Percentiles rank a stretch among this genome's conserved stretches.
Evolutionary conservation across 106 monocot species (phyloP).

Genomic region (Allium cepa): DNA sequence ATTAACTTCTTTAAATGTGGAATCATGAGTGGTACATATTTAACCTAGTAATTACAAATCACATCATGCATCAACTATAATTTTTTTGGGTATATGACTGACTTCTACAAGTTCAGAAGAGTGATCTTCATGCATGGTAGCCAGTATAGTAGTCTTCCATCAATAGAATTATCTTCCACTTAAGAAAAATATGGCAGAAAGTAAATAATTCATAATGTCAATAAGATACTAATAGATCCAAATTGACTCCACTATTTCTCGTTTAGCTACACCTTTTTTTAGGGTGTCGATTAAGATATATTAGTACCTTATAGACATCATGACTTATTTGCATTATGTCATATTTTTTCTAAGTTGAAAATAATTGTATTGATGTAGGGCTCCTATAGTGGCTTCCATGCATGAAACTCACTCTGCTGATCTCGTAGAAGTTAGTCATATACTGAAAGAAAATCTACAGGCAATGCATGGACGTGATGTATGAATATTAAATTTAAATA

Average conservation of each 20-base stretch:
- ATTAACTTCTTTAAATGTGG: not conserved
- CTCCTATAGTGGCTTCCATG: conserved; percentile 71
- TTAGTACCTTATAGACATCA: not conserved
- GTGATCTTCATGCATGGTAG: conserved; percentile 79
- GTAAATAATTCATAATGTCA: not conserved
- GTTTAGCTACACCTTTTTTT: no score
- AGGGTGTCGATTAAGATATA: conserved; percentile 18
- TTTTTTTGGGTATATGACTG: conserved; percentile 45
- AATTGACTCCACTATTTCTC: conserved; percentile 17
- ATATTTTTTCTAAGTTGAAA: not conserved
- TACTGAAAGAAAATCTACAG: conserved; percentile 47
- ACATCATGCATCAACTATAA: conserved; percentile 30
- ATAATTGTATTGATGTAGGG: conserved; percentile 25
- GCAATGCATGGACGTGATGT: conserved; percentile 13
- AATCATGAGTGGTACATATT: no score
- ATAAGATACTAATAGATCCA: not conserved
- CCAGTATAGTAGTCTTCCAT: conserved; percentile 64
- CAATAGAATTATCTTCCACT: not conserved
- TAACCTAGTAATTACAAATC: not conserved
- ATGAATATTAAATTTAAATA: no score
- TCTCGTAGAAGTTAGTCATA: conserved; percentile 58
- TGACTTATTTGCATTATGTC: not conserved
- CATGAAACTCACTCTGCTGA: conserved; percentile 78
- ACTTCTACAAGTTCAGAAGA: conserved; percentile 74
- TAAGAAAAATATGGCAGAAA: not conserved